Evolutionary conservation across 768 basidiomycete genomes (phyloP), one percentile per base, ranked within the genome.

Genomic region (Suillus spraguei): DNA sequence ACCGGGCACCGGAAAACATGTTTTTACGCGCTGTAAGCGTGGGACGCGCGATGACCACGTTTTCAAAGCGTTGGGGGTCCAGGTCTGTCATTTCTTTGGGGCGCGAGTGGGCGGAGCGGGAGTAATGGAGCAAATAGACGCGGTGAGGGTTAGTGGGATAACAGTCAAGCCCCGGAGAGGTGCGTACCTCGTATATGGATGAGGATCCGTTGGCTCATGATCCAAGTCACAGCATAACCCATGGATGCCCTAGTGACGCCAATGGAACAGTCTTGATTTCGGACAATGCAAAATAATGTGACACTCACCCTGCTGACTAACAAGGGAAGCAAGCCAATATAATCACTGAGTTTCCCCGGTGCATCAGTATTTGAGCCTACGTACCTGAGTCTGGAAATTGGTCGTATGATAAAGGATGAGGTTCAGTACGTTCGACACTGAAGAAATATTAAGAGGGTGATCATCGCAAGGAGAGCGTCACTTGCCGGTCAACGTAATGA

Each of bases 381-480:
- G 7, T 24, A 49, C 47, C 47, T 49, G 47, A 7, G 24, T 49
- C 5, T 24, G 11, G 24, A 49, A 24, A 49, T 24, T 7, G 14
- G 47, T 49, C 3, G 24, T 49, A 16, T 49, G 47, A 49, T 49
- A 49, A 49, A 49, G 47, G 47, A 49, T 49, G 24, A 49, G 47
- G 22, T 49, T 49, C 47, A 49, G 13, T 24, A 49, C 14, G 47
- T 49, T 49, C 14, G 47, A 49, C 13, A 6, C 47, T 49, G 47
- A 24, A 14, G 14, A 3, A 8, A 24, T 49, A 14, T 24, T 16
- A 24, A 14, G 14, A 24, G 22, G 2, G 22, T 14, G 0, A 3
- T 7, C 14, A 24, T 7, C 47, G 7, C 14, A 24, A 49, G 22
- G 13, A 49, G 47, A 24, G 14, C 13, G 14, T 14, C n/a, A 49